Percentiles rank a stretch among this genome's conserved stretches.
phyloP scores from a whole-genome alignment of 495 filamentous ascomycete species.

The Aspergillus coremiiformis region DNA sequence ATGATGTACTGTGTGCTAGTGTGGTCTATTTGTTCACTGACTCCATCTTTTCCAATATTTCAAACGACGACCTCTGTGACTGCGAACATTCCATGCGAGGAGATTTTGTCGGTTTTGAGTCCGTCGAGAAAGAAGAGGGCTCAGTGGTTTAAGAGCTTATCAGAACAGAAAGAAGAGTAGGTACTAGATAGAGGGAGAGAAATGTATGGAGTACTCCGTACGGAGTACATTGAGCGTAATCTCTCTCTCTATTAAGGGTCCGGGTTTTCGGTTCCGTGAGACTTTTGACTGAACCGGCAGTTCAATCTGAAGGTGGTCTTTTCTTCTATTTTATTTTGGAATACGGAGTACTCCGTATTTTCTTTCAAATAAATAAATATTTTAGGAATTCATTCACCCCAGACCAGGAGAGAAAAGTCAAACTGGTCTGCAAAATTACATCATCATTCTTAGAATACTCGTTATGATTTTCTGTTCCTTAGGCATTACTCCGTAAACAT shows the following conservation, averaged over 20 bases:
- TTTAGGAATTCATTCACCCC: not conserved
- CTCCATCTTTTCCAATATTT: not conserved
- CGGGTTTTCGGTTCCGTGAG: not conserved
- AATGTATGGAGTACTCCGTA: not conserved
- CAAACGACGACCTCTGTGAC: not conserved
- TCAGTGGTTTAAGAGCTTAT: too few species aligned
- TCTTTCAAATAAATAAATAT: too few species aligned
- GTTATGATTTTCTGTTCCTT: not conserved
- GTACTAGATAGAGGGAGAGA: too few species aligned
- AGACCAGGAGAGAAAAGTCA: not conserved
- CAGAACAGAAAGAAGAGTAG: too few species aligned
- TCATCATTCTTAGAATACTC: not conserved
- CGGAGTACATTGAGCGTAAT: not conserved
- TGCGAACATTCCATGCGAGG: not conserved
- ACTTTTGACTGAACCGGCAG: not conserved
- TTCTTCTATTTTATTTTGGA: too few species aligned
- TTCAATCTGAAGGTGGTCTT: not conserved
- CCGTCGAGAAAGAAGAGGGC: slow-evolving; percentile 6
- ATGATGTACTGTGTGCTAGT: not conserved
- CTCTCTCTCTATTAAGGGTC: not conserved
- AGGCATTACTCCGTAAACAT: not conserved
- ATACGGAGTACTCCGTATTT: too few species aligned
- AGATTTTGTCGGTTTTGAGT: not conserved
- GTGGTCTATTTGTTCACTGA: not conserved
- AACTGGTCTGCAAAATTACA: not conserved